A percentile compares a stretch with the other conserved stretches of the same genome.
phyloP scores from a whole-genome alignment of 2,329 filamentous ascomycete genomes.

The Lecanosticta acicola region DNA sequence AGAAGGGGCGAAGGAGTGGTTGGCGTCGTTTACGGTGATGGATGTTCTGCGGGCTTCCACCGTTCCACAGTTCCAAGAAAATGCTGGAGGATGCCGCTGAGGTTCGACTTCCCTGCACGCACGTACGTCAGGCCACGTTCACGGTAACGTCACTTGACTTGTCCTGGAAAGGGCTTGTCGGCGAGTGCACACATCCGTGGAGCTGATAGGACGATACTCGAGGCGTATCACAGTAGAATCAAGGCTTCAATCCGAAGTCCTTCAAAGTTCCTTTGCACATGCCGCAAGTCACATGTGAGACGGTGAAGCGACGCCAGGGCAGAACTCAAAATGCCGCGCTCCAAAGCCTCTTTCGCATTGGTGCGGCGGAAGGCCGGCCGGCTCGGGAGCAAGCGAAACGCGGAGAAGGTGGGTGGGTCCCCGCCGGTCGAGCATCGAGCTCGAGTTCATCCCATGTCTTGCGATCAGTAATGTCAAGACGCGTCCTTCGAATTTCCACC shows the following conservation, averaged over 20 bases:
- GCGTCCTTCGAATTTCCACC: too few relatives aligned
- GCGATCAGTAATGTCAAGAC: background rate
- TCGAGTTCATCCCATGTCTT: background rate
- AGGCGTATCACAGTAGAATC: background rate
- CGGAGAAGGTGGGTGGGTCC: background rate
- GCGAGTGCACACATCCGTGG: background rate
- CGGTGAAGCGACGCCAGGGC: background rate
- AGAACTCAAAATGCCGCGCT: background rate
- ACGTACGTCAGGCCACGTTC: background rate
- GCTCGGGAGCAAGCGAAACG: conserved; percentile 1
- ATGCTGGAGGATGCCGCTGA: background rate
- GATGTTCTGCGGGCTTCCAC: background rate
- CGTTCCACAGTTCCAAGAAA: background rate
- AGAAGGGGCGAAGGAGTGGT: background rate
- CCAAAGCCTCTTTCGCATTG: background rate
- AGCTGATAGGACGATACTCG: background rate
- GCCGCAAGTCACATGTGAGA: background rate
- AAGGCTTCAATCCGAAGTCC: background rate
- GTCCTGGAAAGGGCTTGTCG: background rate
- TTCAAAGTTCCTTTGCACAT: background rate
- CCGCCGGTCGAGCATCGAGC: background rate
- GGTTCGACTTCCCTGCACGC: background rate
- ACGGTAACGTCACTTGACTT: background rate
- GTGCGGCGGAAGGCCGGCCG: background rate
- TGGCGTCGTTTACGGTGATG: background rate